phyloP scores from a whole-genome alignment of 2,329 filamentous ascomycete species.

The Talaromyces rugulosus region DNA sequence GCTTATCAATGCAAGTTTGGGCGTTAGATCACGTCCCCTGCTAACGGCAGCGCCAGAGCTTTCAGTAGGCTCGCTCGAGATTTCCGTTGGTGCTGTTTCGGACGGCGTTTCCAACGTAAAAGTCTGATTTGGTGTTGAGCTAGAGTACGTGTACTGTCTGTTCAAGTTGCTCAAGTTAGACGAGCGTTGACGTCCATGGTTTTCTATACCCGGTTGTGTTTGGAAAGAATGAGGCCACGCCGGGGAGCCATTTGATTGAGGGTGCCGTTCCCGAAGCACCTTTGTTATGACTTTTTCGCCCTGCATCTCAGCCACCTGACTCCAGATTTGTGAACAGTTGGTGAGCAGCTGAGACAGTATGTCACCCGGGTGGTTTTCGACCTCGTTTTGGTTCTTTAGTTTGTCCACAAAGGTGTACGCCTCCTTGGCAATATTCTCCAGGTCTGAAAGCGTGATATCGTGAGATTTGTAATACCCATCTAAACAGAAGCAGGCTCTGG shows the following conservation, averaged over 20 bases:
- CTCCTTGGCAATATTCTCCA: background rate
- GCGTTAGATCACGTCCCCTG: background rate
- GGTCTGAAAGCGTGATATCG: background rate
- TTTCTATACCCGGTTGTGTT: background rate
- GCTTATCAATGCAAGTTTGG: background rate
- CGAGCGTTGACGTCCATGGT: background rate
- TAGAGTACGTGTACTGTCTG: background rate
- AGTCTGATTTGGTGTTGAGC: background rate
- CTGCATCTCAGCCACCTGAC: background rate
- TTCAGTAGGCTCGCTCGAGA: background rate
- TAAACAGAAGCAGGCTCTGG: background rate
- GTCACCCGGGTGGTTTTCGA: background rate
- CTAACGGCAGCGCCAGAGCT: background rate
- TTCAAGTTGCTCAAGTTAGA: background rate
- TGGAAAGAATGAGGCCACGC: background rate
- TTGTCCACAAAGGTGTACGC: background rate
- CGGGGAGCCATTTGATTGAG: background rate
- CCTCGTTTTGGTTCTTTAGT: background rate
- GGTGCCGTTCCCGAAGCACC: background rate
- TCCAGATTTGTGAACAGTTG: background rate
- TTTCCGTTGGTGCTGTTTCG: background rate
- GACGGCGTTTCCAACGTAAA: background rate
- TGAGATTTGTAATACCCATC: background rate
- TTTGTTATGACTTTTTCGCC: background rate
- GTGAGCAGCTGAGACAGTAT: background rate